A percentile compares a stretch with the other conserved stretches of the same genome.
These are phyloP conservation scores for Fusarium secorum DNA, from an alignment of 2,329 filamentous ascomycete species.

Conservation along the genomic window DNA sequence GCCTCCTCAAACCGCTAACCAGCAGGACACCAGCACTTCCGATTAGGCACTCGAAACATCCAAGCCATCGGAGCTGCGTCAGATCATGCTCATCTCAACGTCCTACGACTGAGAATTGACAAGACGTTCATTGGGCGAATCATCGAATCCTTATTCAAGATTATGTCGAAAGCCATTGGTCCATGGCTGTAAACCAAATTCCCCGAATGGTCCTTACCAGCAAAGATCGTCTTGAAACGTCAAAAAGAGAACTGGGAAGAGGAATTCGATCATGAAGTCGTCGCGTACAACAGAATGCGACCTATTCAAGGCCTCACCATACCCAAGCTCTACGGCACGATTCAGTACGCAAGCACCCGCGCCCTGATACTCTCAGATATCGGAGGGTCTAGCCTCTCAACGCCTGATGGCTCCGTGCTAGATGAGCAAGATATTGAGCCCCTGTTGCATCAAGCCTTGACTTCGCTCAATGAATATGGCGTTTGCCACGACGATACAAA, in stretches of 20 bases:
- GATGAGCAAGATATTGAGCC: constrained; percentile 5
- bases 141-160: not conserved
- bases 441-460: not conserved
- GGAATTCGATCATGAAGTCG: constrained; percentile 40
- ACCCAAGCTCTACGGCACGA: constrained; percentile 32
- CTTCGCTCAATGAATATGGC: not conserved
- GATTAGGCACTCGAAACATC: not conserved
- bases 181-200: not conserved
- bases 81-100: not conserved
- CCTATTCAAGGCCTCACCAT: constrained; percentile 37
- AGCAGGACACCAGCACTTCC: not conserved
- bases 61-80: not conserved
- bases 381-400: constrained; percentile 27
- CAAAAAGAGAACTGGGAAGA: constrained; percentile 31
- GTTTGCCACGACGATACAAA: not conserved
- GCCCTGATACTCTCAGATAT: constrained; percentile 40
- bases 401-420: constrained; percentile 32
- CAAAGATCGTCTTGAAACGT: not conserved
- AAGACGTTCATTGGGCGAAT: not conserved
- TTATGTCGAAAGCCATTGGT: not conserved
- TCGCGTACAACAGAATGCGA: constrained; percentile 31
- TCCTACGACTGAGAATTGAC: not conserved
- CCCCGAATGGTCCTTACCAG: not conserved
- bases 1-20: not conserved
- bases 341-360: constrained; percentile 26